Evolutionary conservation across 2,329 filamentous ascomycete species (phyloP).

Genomic region (Colletotrichum sp.): DNA sequence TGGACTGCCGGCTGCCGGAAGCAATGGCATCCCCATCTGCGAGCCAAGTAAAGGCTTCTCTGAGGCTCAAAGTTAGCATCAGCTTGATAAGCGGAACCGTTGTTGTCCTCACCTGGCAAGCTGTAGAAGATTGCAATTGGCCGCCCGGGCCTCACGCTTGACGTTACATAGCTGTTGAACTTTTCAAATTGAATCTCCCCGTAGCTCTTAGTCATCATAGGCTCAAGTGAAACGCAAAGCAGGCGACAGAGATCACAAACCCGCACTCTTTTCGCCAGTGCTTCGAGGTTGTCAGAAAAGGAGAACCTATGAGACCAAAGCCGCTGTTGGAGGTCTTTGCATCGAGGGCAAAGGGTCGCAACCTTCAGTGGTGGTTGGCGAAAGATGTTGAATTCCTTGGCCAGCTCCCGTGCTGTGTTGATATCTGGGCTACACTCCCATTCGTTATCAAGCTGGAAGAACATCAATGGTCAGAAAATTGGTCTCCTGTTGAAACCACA

Average conservation of each 20-base stretch:
- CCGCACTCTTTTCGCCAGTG: rapidly evolving
- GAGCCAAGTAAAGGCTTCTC: not conserved
- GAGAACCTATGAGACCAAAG: not conserved
- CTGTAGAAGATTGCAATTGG: not conserved
- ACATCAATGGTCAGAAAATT: too few species aligned
- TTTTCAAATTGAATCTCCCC: not conserved
- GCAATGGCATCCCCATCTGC: not conserved
- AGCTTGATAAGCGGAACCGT: rapidly evolving
- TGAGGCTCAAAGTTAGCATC: rapidly evolving
- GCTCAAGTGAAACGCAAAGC: not conserved
- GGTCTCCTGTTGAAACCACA: too few species aligned
- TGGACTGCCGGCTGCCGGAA: not conserved
- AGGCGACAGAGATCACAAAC: not conserved
- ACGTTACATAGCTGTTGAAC: not conserved
- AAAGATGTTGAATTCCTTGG: too few species aligned
- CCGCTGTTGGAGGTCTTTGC: not conserved
- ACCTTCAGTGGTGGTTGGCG: too few species aligned
- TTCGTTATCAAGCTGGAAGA: too few species aligned
- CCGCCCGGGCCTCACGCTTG: not conserved
- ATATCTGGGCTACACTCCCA: too few species aligned
- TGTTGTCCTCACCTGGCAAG: not conserved
- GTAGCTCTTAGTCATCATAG: not conserved
- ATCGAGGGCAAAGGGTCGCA: not conserved
- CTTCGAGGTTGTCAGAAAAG: not conserved
- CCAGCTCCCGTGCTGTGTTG: too few species aligned